Base-by-base conservation (phyloP, 164 flowering plant genomes). In the Annona cherimola region DNA sequence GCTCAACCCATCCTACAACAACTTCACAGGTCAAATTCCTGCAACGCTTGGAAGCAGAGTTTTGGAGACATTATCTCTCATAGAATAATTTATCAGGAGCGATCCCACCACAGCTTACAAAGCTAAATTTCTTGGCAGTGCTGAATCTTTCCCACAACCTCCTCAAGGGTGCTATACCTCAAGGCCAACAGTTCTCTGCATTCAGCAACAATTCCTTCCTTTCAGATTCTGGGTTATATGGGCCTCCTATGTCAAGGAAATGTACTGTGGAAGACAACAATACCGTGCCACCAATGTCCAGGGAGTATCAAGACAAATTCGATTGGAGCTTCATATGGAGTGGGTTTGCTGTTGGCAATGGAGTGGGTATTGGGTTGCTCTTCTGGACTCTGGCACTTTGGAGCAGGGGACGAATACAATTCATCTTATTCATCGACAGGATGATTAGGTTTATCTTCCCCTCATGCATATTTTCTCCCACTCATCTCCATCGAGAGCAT, bases 181-280 rank as follows among this genome's bases (percentile, higher is more conserved):
- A 12, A 46, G 71, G 65, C 19, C 0, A 8, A 0, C 80, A 77
- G 12, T 74, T 77, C 9, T 2, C 8, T 4, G 74, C 80, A 4
- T 74, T 70, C 12, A 3, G 6, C 2, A 19, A 35, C 2, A 39
- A 18, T 62, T 74, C 77, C 0, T 78, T 66, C 18, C 35, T 44
- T 40, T 68, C 57, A 1, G 74, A 78, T 18, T 1, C 16, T 4
- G 74, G 68, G 18, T 65, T 78, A 4, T 78, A 77, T 55, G 75
- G 80, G 35, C 7, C 3, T 26, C 35, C 35, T 1, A 26, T 26
- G 35, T 26, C 35, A 26, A 26, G 35, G 35, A 26, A 26, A 26
- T 18, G 74, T 69, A 40, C 2, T 66, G 63, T 16, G 45, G 35
- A 26, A 26, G 35, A 26, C 35, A 26, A 26, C 35, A 26, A 26